Conservation (phyloP, 768 basidiomycete genomes). For the Solioccasus polychromus region DNA sequence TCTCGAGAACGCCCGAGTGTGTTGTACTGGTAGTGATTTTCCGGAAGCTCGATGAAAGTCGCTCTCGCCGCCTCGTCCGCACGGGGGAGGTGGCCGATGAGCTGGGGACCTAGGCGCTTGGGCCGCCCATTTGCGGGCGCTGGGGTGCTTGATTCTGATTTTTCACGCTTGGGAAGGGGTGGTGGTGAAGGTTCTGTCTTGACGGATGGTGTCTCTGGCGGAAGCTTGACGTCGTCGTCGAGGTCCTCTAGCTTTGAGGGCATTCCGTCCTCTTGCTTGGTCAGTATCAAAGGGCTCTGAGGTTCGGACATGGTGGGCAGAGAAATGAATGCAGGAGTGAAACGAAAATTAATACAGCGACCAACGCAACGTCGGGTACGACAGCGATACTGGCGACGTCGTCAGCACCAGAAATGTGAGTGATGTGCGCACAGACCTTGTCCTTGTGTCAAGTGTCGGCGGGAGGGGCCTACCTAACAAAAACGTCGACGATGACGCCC, state of each 20-base stretch:
- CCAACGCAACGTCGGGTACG: conserved; percentile 20
- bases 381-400: conserved; percentile 8
- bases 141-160: conserved; percentile 36
- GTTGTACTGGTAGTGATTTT: conserved; percentile 86
- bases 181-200: conserved; percentile 31
- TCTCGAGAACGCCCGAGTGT: conserved; percentile 86
- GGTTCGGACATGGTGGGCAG: conserved; percentile 32
- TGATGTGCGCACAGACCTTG: conserved; percentile 20
- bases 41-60: conserved; percentile 69
- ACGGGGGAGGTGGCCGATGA: conserved; percentile 77
- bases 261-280: conserved; percentile 4
- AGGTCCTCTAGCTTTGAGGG: conserved; percentile 19
- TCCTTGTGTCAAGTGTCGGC: conserved; percentile 18
- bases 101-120: conserved; percentile 49
- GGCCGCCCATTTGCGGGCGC: conserved; percentile 33
- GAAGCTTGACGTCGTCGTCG: conserved; percentile 24
- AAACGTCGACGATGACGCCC: conserved; percentile 15
- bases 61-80: conserved; percentile 71
- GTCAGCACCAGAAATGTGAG: conserved; percentile 14
- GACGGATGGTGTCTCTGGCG: conserved; percentile 28
- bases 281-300: conserved; percentile 26
- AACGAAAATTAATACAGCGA: conserved; percentile 22
- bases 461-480: conserved; percentile 15
- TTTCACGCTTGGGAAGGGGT: conserved; percentile 29
- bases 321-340: conserved; percentile 18